Evolutionary conservation across 129 eudicot genomes (phyloP), one percentile per base, ranked within the genome.

Genomic region (Daucus carota): DNA sequence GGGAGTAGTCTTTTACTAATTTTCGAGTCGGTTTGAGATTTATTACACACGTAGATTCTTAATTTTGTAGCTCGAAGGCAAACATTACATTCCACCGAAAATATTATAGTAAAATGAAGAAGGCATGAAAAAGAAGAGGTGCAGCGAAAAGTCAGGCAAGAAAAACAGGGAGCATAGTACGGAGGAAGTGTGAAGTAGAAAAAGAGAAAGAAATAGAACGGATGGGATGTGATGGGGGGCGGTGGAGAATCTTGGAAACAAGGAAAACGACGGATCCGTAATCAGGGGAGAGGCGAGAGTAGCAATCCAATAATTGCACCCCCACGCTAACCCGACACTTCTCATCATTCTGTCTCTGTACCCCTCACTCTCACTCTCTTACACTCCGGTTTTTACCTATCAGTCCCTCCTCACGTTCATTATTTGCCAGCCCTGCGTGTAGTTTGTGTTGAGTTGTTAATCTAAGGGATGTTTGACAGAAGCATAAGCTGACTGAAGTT

Each of bases 291-390:
- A 65, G 31, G 1, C 0, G 31, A 31, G 24, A 14, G 63, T 2
- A 54, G 48, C 80, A 75, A 59, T 50, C 86, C 82, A 82, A 82
- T 82, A 78, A 82, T 82, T 82, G 80, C 79, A 74, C 50, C 32
- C 73, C 83, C 86, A 83, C 86, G 86, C 83, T 79, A 54, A 42
- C 32, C 86, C 86, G 86, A 83, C 86, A 82, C 1, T 50, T 74
- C 9, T 65, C 78, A 79, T 83, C 32, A 75, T 78, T 73, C 74
- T 82, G 82, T 78, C 82, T 75, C 70, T 75, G 17, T 31, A 20
- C 33, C 8, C 20, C 73, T 67, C 42, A 67, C 11, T 67, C 44
- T 13, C 14, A 54, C 62, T 16, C 22, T 20, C 20, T 54, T 24
- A 24, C 65, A 14, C 24, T 26, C 13, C 13, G 0, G 9, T 22